Base-by-base conservation (phyloP, 257 asterid genomes). In the Solanum infundibuliforme region DNA sequence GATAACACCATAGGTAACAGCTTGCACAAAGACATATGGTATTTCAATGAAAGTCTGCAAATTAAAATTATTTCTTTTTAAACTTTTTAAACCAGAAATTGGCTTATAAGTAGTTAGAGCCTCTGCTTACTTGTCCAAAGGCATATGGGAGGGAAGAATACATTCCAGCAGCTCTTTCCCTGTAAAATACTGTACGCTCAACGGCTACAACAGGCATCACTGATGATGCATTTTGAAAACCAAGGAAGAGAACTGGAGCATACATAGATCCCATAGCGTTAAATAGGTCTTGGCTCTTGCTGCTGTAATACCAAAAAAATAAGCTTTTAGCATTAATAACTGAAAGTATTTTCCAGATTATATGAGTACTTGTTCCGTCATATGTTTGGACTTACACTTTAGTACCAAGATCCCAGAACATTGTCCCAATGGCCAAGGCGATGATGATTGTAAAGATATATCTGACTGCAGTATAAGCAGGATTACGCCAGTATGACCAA, bases 161-260 rank as follows among this genome's bases (percentile, higher is more conserved):
- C 98, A 95, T 93, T 71, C 98, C 98, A 2, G 98, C 98, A 58
- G 98, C 98, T 91, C 89, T 92, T 91, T 95, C 98, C 72, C 98
- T 83, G 38, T 94, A 95, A 77, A 93, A 94, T 27, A 95, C 96
- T 10, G 98, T 95, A 74, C 98, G 90, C 83, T 95, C 98, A 23
- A 94, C 83, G 2, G 96, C 94, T 83, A 93, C 97, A 76, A 95
- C 98, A 4, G 98, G 98, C 76, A 94, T 95, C 18, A 94, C 96
- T 9, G 96, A 65, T 9, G 98, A 87, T 32, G 93, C 89, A 81
- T 95, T 92, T 85, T 94, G 98, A 74, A 91, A 91, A 25, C 98
- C 98, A 32, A 95, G 62, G 83, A 95, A 94, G 29, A 87, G 29
- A 83, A 91, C 89, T 20, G 98, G 91, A 85, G 94, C 91, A 72